Evolutionary conservation across 164 flowering plant species (phyloP).

Genomic region (Brasenia schreberi): DNA sequence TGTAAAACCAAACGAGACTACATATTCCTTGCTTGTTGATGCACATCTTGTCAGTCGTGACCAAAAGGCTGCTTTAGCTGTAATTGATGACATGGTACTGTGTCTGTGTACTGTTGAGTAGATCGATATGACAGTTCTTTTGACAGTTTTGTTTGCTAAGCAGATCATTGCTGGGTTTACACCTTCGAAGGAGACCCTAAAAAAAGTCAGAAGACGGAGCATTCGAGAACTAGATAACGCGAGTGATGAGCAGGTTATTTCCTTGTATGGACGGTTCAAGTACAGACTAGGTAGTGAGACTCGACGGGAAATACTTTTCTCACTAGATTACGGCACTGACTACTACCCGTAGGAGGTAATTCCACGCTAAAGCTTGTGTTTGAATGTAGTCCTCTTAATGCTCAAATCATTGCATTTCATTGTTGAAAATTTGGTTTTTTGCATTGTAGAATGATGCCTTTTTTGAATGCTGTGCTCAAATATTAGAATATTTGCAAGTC

Average conservation of each 20-base stretch:
- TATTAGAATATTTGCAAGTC: too few species aligned
- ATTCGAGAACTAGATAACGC: slow-evolving; percentile 62
- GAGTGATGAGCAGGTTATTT: slow-evolving; percentile 37
- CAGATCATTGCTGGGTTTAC: slow-evolving; percentile 64
- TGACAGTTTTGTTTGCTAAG: slow-evolving; percentile 1
- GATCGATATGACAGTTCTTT: background rate
- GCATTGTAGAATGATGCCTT: too few species aligned
- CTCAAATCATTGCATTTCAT: too few species aligned
- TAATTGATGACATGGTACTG: slow-evolving; percentile 67
- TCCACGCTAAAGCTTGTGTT: background rate
- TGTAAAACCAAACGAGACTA: slow-evolving; percentile 65
- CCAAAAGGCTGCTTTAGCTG: slow-evolving; percentile 60
- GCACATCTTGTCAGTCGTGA: slow-evolving; percentile 80
- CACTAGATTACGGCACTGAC: slow-evolving; percentile 38
- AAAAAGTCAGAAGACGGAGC: slow-evolving; percentile 77
- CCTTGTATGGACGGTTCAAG: slow-evolving; percentile 32
- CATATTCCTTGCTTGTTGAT: slow-evolving; percentile 75
- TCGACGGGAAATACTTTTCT: slow-evolving; percentile 61
- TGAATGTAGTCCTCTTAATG: too few species aligned
- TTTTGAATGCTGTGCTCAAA: too few species aligned
- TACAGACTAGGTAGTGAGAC: slow-evolving; percentile 56
- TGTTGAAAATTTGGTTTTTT: too few species aligned
- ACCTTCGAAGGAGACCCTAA: slow-evolving; percentile 63
- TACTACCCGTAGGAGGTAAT: slow-evolving; percentile 21
- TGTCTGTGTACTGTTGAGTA: background rate